Evolutionary conservation across 1,284 basidiomycete genomes (phyloP).

Genomic region (Apiotrichum akiyoshidainum): DNA sequence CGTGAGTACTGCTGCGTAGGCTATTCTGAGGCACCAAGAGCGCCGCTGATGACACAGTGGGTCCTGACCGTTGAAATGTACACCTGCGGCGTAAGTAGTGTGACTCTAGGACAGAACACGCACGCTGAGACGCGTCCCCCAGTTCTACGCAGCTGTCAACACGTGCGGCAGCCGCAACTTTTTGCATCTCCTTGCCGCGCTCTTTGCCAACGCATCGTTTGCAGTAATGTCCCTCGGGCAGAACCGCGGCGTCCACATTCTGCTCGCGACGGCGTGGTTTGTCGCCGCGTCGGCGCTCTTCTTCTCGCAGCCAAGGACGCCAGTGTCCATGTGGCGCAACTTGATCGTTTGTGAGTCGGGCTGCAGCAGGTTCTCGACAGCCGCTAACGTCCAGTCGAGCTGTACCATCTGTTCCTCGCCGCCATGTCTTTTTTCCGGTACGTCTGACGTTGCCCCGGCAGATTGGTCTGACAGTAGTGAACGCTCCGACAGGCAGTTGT

Average conservation of each 20-base stretch:
- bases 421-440: conserved; percentile 40
- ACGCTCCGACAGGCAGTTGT: conserved; percentile 61
- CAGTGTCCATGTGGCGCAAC: conserved; percentile 51
- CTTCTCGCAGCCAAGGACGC: conserved; percentile 32
- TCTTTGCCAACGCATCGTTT: conserved; percentile 65
- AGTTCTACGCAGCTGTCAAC: neutral
- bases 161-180: conserved; percentile 9
- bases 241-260: conserved; percentile 64
- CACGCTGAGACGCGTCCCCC: neutral
- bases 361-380: neutral
- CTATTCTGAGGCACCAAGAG: neutral
- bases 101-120: too few species aligned
- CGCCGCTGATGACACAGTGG: neutral
- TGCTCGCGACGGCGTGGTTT: conserved; percentile 59
- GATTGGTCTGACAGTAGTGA: conserved; percentile 22
- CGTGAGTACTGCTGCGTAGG: conserved; percentile 9
- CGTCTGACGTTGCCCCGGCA: neutral
- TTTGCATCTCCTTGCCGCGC: conserved; percentile 8
- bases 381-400: conserved; percentile 26
- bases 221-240: conserved; percentile 71
- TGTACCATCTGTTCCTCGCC: conserved; percentile 47
- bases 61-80: conserved; percentile 41
- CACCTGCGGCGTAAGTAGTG: neutral
- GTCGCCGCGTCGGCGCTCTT: conserved; percentile 38
- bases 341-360: conserved; percentile 41